These are phyloP conservation scores for Osmozyma mogii DNA, from an alignment of 805 yeast species.

Conservation along the genomic window DNA sequence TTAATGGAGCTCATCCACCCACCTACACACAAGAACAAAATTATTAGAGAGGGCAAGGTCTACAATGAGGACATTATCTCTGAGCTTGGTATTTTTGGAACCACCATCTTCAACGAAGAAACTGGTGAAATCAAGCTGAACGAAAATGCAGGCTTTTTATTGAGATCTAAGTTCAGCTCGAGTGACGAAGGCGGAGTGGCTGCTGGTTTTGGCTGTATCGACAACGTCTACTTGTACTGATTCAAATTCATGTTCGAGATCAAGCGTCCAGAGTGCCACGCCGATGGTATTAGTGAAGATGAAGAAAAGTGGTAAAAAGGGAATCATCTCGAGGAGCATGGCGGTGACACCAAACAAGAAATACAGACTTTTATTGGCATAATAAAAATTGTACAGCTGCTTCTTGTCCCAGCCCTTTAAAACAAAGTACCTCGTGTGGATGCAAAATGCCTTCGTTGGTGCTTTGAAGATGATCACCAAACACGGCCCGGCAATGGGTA, in stretches of 20 bases:
- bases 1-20: constrained; percentile 91
- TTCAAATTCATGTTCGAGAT: not conserved
- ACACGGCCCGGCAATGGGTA: constrained; percentile 58
- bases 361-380: constrained; percentile 31
- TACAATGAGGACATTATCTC: constrained; percentile 71
- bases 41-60: constrained; percentile 59
- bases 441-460: constrained; percentile 43
- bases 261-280: constrained; percentile 54
- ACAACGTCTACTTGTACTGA: constrained; percentile 57
- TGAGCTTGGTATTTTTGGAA: constrained; percentile 89
- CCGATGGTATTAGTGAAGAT: constrained; percentile 53
- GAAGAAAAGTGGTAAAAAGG: constrained; percentile 45
- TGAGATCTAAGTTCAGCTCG: constrained; percentile 70
- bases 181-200: constrained; percentile 99
- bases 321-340: constrained; percentile 44
- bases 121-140: constrained; percentile 52
- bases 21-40: constrained; percentile 56
- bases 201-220: constrained; percentile 97
- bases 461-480: constrained; percentile 44
- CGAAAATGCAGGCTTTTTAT: constrained; percentile 71
- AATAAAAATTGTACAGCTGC: constrained; percentile 33
- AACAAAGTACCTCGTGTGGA: constrained; percentile 50
- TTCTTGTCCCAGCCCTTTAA: constrained; percentile 42
- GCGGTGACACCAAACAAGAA: constrained; percentile 46
- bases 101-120: constrained; percentile 63